Evolutionary conservation across 2,329 filamentous ascomycete genomes (phyloP).

Genomic region (Onygenales sp.): DNA sequence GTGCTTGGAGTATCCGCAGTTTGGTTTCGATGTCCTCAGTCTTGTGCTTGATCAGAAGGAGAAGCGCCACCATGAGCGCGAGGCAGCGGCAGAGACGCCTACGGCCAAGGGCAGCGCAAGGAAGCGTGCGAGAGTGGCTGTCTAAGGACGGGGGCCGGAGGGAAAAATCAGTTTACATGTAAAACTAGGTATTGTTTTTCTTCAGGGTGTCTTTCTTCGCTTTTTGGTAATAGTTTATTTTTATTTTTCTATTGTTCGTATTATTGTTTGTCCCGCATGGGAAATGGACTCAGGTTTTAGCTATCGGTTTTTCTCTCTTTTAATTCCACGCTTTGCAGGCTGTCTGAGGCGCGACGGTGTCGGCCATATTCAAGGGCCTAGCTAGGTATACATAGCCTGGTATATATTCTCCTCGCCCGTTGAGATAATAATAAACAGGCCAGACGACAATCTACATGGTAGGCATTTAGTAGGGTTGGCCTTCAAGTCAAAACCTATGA

Average conservation of each 20-base stretch:
- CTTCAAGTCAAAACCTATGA: too few relatives aligned
- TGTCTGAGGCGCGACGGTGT: too few relatives aligned
- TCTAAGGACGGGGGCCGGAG: neutral
- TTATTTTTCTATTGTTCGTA: neutral
- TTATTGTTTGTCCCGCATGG: neutral
- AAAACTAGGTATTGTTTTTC: neutral
- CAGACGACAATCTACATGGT: too few relatives aligned
- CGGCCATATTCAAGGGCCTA: too few relatives aligned
- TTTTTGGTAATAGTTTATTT: neutral
- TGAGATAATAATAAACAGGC: too few relatives aligned
- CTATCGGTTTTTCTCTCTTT: neutral
- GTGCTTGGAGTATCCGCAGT: slow-evolving; percentile 83
- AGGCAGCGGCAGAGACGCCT: slow-evolving; percentile 19
- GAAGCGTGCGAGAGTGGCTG: slow-evolving; percentile 24
- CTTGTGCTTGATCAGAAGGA: slow-evolving; percentile 38
- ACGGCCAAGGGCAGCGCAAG: slow-evolving; percentile 26
- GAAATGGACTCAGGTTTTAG: too few relatives aligned
- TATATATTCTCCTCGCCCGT: too few relatives aligned
- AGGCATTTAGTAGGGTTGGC: too few relatives aligned
- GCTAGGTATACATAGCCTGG: too few relatives aligned
- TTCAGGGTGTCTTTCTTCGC: neutral
- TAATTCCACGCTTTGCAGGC: too few relatives aligned
- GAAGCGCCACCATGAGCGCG: slow-evolving; percentile 28
- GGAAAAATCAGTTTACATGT: neutral
- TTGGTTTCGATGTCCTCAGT: slow-evolving; percentile 83